Evolutionary conservation across 2,329 filamentous ascomycete genomes (phyloP), one percentile per base, ranked within the genome.

Genomic region (Trichoderma atrobrunneum): DNA sequence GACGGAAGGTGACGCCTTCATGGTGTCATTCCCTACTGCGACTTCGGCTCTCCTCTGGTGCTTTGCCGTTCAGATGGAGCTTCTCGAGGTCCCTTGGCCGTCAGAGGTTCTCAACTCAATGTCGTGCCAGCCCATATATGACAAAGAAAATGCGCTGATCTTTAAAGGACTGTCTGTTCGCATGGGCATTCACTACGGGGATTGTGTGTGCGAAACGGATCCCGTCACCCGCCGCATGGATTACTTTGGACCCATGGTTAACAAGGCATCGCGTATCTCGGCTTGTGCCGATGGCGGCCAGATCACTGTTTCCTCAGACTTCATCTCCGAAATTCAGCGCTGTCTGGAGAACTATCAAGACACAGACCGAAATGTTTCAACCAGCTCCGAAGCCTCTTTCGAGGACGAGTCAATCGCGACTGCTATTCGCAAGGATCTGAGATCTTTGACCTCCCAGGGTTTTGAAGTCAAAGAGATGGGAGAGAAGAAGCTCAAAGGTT

Each of bases 231-330:
- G 95, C 72, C 94, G 96, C 74, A 99, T 99, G 96, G 96, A 99
- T 78, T 99, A 99, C 83, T 99, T 98, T 80, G 96, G 96, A 0
- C 96, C 96, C 16, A 99, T 99, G 94, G 96, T 99, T 78, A 99
- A 99, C 83, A 95, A 97, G 79, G 94, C 96, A 0, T 92, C 96
- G 18, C 92, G 96, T 83, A 97, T 99, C 75, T 96, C 94, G 7
- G 92, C 93, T 26, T 95, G 97, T 57, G 96, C 96, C 43, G 96
- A 99, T 80, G 96, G 96, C 73, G 96, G 96, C 0, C 95, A 99
- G 80, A 98, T 98, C 75, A 96, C 95, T 0, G 96, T 98, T 2
- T 98, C 95, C 1, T 94, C 94, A 1, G 96, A 99, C 81, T 98
- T 98, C 82, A 97, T 99, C 78, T 93, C 93, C 14, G 96, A 99